phyloP scores from a whole-genome alignment of 805 yeast species.

The Barnettozyma populi region DNA sequence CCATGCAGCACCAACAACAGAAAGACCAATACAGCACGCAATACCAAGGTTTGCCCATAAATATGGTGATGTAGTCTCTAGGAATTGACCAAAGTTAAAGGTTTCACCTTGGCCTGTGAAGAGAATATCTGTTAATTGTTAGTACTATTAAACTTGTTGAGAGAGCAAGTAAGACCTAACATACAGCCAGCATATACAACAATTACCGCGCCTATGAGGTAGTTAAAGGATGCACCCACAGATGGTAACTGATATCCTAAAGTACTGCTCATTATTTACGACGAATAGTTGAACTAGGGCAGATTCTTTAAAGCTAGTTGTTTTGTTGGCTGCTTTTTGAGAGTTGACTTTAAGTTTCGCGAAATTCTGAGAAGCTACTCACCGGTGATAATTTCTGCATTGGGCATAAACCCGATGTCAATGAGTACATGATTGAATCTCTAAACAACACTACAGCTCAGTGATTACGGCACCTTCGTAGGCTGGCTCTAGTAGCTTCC shows the following conservation, averaged over 20 bases:
- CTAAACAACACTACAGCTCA: background rate
- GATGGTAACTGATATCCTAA: conserved; percentile 18
- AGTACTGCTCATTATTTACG: conserved; percentile 14
- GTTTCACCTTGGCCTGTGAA: conserved; percentile 91
- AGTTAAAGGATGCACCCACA: conserved; percentile 12
- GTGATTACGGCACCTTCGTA: conserved; percentile 75
- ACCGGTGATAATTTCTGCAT: background rate
- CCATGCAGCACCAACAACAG: conserved; percentile 99
- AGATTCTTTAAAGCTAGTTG: background rate
- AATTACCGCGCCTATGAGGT: conserved; percentile 13
- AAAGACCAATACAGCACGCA: conserved; percentile 83
- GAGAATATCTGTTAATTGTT: conserved; percentile 31
- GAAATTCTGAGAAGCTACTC: background rate
- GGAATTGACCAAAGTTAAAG: conserved; percentile 86
- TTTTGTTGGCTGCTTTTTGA: background rate
- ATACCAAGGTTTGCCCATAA: conserved; percentile 96
- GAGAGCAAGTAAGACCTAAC: conserved; percentile 6
- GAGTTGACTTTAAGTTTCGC: background rate
- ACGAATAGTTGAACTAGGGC: background rate
- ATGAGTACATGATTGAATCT: background rate
- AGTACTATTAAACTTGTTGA: background rate
- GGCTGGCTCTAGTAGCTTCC: conserved; percentile 85
- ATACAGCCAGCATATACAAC: conserved; percentile 24
- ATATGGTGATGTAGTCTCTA: conserved; percentile 84
- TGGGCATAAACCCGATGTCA: background rate